Evolutionary conservation across 257 asterid species (phyloP), one percentile per base, ranked within the genome.

Genomic region (Nicotiana tabacum): DNA sequence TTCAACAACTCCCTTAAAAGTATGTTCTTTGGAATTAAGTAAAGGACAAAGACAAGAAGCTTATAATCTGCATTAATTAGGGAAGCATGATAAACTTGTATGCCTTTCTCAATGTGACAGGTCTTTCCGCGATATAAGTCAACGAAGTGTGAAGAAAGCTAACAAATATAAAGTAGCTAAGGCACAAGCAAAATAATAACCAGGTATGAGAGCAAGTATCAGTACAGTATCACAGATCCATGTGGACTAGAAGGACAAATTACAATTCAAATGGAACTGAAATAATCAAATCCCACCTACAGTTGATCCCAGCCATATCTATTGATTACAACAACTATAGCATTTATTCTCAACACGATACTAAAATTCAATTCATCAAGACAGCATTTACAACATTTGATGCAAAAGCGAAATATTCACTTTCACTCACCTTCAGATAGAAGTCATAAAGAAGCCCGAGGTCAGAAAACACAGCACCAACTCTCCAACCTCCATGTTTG

Each of bases 401-500:
- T 72, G 21, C 60, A 72, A 1, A 46, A 46, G 2, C 61, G 12
- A 24, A 16, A 72, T 43, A 12, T 24, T 0, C 48, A 72, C 21
- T 2, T n/a, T 46, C 21, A 72, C 61, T 72, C 37, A 72, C 79
- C 39, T 5, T 24, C 21, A 21, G 39, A 12, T 6, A 43, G 60
- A 43, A 8, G 11, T 72, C 61, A 46, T 46, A 43, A 46, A 10
- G 61, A 72, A 72, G 24, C 61, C 15, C 13, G 0, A 46, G 24
- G 61, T 72, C n/a, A 43, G 13, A 43, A 18, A 39, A 21, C 78
- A 46, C 37, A 43, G 11, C 24, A 72, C 46, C 61, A 46, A 24
- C 61, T 72, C 58, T 39, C 79, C 35, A 58, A 8, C 39, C 79
- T 72, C 61, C 79, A 72, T 72, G 79, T 72, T 17, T 24, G 61